Evolutionary conservation across 2,329 filamentous ascomycete species (phyloP).

Genomic region (Aspergillus fischeri): DNA sequence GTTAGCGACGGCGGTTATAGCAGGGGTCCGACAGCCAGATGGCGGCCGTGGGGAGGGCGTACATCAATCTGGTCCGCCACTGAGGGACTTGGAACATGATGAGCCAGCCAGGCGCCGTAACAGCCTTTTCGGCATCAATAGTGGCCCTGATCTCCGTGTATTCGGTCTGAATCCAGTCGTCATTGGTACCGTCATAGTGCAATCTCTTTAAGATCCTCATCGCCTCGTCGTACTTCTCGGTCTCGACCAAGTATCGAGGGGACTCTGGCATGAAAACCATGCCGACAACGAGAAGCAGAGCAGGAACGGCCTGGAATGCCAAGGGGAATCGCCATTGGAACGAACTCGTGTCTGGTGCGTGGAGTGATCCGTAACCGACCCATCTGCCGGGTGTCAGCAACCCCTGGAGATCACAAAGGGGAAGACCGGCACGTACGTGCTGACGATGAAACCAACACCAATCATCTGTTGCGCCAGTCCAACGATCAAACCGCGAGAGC

Average conservation of each 20-base stretch:
- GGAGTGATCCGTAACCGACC: slow-evolving; percentile 48
- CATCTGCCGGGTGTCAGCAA: slow-evolving; percentile 25
- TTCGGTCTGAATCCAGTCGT: slow-evolving; percentile 51
- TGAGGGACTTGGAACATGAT: slow-evolving; percentile 41
- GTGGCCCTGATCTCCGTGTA: slow-evolving; percentile 37
- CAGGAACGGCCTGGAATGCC: slow-evolving; percentile 38
- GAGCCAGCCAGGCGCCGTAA: slow-evolving; percentile 44
- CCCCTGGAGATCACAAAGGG: background rate
- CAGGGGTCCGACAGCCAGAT: background rate
- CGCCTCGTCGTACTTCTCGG: slow-evolving; percentile 47
- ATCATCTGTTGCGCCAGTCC: slow-evolving; percentile 44
- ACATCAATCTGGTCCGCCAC: slow-evolving; percentile 57
- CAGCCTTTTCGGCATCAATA: slow-evolving; percentile 56
- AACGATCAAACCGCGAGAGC: slow-evolving; percentile 50
- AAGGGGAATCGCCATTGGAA: slow-evolving; percentile 36
- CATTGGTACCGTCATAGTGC: slow-evolving; percentile 51
- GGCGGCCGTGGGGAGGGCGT: slow-evolving; percentile 4
- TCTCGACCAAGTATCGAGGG: slow-evolving; percentile 37
- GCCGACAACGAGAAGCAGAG: slow-evolving; percentile 32
- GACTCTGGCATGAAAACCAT: slow-evolving; percentile 34
- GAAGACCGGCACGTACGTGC: slow-evolving; percentile 30
- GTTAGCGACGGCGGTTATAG: background rate
- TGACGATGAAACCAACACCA: slow-evolving; percentile 42
- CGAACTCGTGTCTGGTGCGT: slow-evolving; percentile 27
- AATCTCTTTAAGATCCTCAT: slow-evolving; percentile 49